These are phyloP conservation scores for Toxicodendron radicans DNA, from an alignment of 345 rosid species.

Conservation along the genomic window DNA sequence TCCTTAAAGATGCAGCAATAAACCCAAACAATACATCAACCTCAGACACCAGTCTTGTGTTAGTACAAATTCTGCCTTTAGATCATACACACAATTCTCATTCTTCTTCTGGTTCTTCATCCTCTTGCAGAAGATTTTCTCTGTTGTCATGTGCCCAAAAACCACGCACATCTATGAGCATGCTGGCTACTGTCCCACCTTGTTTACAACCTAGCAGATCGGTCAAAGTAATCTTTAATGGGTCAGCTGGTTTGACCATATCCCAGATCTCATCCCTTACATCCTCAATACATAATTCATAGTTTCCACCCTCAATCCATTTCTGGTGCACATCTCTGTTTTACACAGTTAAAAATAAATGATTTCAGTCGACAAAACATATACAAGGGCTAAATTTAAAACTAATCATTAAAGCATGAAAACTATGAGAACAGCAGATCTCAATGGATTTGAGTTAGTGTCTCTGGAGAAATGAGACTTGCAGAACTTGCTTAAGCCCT, in stretches of 20 bases:
- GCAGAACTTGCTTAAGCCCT: conserved; percentile 55
- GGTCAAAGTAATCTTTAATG: conserved; percentile 59
- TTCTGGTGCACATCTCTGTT: conserved; percentile 97
- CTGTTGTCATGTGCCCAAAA: conserved; percentile 99
- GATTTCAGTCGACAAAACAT: background rate
- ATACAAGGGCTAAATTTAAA: background rate
- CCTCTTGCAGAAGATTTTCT: conserved; percentile 98
- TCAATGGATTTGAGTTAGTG: conserved; percentile 26
- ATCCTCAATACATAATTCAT: conserved; percentile 92
- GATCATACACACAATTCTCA: conserved; percentile 15
- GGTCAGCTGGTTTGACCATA: conserved; percentile 96
- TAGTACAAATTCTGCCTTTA: conserved; percentile 5
- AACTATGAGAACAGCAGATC: background rate
- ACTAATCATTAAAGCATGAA: background rate
- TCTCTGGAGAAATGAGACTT: conserved; percentile 70
- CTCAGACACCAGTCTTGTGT: conserved; percentile 10
- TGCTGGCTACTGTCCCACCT: conserved; percentile 97
- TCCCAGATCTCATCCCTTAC: conserved; percentile 99
- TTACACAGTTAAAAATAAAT: conserved; percentile 5
- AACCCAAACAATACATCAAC: conserved; percentile 10
- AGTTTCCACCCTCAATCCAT: conserved; percentile 99
- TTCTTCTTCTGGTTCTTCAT: conserved; percentile 90
- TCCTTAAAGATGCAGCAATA: background rate
- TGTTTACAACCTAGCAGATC: conserved; percentile 92
- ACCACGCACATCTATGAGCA: conserved; percentile 95